A percentile compares a stretch with the other conserved stretches of the same genome.
Evolutionary conservation across 106 monocot genomes (phyloP).

Genomic region (Alisma plantagoaquatica): DNA sequence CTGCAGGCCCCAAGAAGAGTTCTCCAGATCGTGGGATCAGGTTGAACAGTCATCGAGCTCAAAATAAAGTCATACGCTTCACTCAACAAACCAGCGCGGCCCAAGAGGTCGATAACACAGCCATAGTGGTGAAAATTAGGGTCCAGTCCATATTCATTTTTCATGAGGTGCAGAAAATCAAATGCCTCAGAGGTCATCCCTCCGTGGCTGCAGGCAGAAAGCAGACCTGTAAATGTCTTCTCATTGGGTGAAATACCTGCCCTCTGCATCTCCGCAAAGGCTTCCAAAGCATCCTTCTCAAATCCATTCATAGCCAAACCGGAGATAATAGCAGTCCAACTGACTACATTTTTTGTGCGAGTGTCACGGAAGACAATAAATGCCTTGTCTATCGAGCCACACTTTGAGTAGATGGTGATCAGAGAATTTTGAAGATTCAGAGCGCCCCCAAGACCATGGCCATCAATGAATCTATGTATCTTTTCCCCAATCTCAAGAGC

Average conservation of each 20-base stretch:
- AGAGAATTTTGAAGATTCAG: slow-evolving; percentile 57
- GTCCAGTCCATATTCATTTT: slow-evolving; percentile 1
- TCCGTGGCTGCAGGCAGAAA: slow-evolving; percentile 22
- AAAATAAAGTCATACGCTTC: slow-evolving; percentile 17
- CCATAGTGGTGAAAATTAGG: slow-evolving; percentile 22
- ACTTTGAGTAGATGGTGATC: slow-evolving; percentile 71
- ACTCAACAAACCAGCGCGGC: slow-evolving; percentile 14
- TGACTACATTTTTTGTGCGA: slow-evolving; percentile 40
- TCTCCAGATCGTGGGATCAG: slow-evolving; percentile 26
- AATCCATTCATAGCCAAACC: slow-evolving; percentile 76
- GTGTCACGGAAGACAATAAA: slow-evolving; percentile 45
- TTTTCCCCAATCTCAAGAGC: slow-evolving; percentile 47
- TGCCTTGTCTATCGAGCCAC: slow-evolving; percentile 51
- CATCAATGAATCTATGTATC: slow-evolving; percentile 31
- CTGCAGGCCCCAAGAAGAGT: slow-evolving; percentile 19
- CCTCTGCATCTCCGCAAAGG: slow-evolving; percentile 46
- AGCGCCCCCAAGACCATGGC: slow-evolving; percentile 24
- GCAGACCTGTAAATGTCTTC: slow-evolving; percentile 49
- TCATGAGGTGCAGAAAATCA: slow-evolving; percentile 8
- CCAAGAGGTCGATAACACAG: slow-evolving; percentile 21
- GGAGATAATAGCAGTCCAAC: slow-evolving; percentile 75
- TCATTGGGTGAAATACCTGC: slow-evolving; percentile 56
- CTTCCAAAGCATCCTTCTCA: slow-evolving; percentile 56
- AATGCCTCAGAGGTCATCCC: slow-evolving; percentile 12
- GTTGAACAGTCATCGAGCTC: slow-evolving; percentile 12